Conservation (phyloP, 352 stramenopile genomes). For the Pythium rhizo-oryzae region DNA sequence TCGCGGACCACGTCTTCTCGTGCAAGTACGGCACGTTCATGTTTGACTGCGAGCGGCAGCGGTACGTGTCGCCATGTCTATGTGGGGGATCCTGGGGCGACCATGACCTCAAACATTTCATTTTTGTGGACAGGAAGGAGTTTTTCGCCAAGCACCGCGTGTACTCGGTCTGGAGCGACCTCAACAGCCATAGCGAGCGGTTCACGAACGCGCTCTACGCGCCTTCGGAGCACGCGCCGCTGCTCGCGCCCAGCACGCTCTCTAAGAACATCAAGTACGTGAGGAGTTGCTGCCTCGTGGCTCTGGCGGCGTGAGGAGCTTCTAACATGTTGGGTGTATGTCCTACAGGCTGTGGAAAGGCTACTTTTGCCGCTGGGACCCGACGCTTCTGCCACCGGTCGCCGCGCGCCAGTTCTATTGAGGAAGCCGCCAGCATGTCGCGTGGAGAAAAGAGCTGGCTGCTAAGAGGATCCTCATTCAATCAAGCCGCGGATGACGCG, state of each 20-base stretch:
- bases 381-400: constrained; percentile 73
- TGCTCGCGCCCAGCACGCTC: constrained; percentile 73
- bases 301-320: background rate
- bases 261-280: constrained; percentile 91
- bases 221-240: constrained; percentile 38
- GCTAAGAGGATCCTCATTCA: background rate
- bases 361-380: constrained; percentile 88
- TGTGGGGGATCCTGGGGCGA: background rate
- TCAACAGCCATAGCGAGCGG: constrained; percentile 69
- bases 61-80: constrained; percentile 32
- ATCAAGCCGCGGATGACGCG: background rate
- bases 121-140: constrained; percentile 50
- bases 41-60: constrained; percentile 95
- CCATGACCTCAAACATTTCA: background rate
- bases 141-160: constrained; percentile 77
- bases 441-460: background rate
- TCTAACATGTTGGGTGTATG: background rate
- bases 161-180: constrained; percentile 81
- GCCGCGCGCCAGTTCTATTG: constrained; percentile 75
- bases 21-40: constrained; percentile 98
- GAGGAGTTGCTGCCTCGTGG: background rate
- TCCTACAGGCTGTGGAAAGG: constrained; percentile 75
- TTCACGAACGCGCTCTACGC: constrained; percentile 76
- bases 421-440: background rate
- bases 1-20: constrained; percentile 97